Evolutionary conservation across 2,329 filamentous ascomycete genomes (phyloP), one percentile per base, ranked within the genome.

Genomic region (Pezicula radicicola): DNA sequence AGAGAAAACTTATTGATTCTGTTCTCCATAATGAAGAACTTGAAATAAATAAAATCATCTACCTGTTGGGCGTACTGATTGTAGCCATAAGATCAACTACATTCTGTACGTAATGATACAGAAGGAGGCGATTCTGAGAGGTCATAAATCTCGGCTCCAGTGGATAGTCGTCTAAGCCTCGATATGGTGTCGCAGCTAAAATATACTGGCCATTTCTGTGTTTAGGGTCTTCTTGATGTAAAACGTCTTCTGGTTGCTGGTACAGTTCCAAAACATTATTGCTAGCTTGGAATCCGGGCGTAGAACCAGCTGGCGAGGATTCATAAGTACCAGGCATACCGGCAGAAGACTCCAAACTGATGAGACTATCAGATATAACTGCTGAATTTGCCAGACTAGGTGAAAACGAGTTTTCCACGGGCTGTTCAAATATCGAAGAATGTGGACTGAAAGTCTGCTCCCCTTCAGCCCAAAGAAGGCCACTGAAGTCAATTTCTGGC

Each of bases 71-170:
- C 13, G 19, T 30, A 28, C 42, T 45, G 19, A 45, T 45, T 28
- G 42, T 27, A 13, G 42, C 42, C 42, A 45, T 45, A 2, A 45
- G 15, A 45, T 45, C 42, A 15, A 45, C 42, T 16, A 45, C 42
- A 15, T 45, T 45, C n/a, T 45, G 42, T 13, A 45, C 42, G n/a
- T 45, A 45, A 30, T 45, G 42, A 28, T 45, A 28, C 21, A 45
- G 21, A 13, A 45, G 25, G 7, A 45, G 27, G 9, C 42, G 42
- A 19, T 45, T 45, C 27, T 45, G 42, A 25, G 42, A 45, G 12
- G 42, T 45, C 42, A 45, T 45, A 25, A 45, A 27, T 30, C 42
- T 45, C 7, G 42, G 42, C 27, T 45, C 42, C 13, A 28, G 27
- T 13, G 42, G 27, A n/a, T 45, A 45, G 21, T 45, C 27, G 5